Evolutionary conservation across 202 grass and related monocot genomes (phyloP), one percentile per base, ranked within the genome.

Genomic region (Panicum virgatum): DNA sequence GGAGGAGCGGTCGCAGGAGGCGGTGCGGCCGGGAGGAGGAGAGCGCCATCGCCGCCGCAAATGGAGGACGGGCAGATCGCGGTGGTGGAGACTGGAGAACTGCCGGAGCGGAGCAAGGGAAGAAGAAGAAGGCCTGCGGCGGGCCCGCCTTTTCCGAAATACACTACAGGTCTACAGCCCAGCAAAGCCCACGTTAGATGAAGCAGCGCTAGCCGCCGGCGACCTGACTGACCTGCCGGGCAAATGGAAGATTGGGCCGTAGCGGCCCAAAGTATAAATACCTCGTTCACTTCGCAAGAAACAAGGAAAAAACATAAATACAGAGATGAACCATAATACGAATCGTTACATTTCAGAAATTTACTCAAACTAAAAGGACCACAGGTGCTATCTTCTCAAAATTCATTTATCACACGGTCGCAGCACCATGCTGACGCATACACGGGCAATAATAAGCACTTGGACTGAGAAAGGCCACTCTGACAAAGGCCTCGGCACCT

Each of bases 31-130:
- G 82, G 76, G 81, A 66, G 69, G 66, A 79, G 18, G 67, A 80
- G 72, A 85, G 82, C 39, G 73, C 83, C 82, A 89, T 89, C 47
- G 78, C 76, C 36, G 82, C 54, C 44, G 76, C 54, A n/a, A 50
- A 29, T 16, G 7, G 70, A 64, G 22, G 53, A 20, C 68, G 56
- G 56, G 52, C 79, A 75, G 81, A 84, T 84, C 82, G 76, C 76
- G 26, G 53, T 30, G 85, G 82, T 12, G 38, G 60, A 26, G 32
- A 66, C 73, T 12, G 38, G 60, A 26, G 32, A 66, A 8, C 19
- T 23, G 36, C 45, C 76, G 61, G 44, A 48, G 34, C 1, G 32
- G 62, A 66, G 60, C 18, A 16, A 25, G 12, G 0, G 18, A 12
- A 12, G 15, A 22, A 22, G 1, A 27, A 43, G 71, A 32, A 67